Conservation (phyloP, 2,329 filamentous ascomycete genomes). For the Helotiales sp. region DNA sequence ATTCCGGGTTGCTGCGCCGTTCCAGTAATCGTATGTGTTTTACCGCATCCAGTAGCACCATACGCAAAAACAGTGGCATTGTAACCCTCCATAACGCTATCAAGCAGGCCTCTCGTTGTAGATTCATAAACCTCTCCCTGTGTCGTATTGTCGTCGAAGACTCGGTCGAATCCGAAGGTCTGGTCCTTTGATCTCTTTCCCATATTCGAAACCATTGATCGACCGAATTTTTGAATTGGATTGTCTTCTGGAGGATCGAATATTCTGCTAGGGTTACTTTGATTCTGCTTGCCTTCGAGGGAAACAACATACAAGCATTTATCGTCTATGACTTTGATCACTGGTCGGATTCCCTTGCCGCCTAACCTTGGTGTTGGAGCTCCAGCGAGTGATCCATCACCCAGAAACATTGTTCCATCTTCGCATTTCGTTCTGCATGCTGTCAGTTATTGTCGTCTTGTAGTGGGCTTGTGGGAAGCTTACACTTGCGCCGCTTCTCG, state of each 20-base stretch:
- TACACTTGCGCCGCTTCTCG: slow-evolving; percentile 92
- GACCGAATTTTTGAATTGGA: slow-evolving; percentile 84
- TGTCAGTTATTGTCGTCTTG: slow-evolving; percentile 26
- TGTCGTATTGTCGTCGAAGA: slow-evolving; percentile 93
- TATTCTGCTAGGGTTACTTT: slow-evolving; percentile 61
- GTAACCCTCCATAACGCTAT: slow-evolving; percentile 95
- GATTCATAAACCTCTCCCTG: slow-evolving; percentile 95
- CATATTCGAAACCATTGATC: slow-evolving; percentile 74
- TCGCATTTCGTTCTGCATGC: slow-evolving; percentile 59
- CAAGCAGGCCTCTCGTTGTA: slow-evolving; percentile 86
- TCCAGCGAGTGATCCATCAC: slow-evolving; percentile 92
- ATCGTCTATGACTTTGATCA: slow-evolving; percentile 96
- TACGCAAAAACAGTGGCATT: slow-evolving; percentile 99
- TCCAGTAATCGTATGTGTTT: slow-evolving; percentile 96
- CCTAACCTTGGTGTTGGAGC: slow-evolving; percentile 83
- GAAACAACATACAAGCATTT: slow-evolving; percentile 79
- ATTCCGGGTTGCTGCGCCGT: slow-evolving; percentile 93
- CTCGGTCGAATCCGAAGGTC: slow-evolving; percentile 93
- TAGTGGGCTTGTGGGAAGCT: slow-evolving; percentile 36
- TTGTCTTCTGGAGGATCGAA: slow-evolving; percentile 98
- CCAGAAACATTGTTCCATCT: slow-evolving; percentile 90
- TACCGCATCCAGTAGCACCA: slow-evolving; percentile 95
- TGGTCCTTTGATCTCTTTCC: slow-evolving; percentile 97
- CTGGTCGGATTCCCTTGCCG: slow-evolving; percentile 83
- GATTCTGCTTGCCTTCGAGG: background rate